Evolutionary conservation across 2,329 filamentous ascomycete genomes (phyloP).

Genomic region (Pestalotiopsis sp.): DNA sequence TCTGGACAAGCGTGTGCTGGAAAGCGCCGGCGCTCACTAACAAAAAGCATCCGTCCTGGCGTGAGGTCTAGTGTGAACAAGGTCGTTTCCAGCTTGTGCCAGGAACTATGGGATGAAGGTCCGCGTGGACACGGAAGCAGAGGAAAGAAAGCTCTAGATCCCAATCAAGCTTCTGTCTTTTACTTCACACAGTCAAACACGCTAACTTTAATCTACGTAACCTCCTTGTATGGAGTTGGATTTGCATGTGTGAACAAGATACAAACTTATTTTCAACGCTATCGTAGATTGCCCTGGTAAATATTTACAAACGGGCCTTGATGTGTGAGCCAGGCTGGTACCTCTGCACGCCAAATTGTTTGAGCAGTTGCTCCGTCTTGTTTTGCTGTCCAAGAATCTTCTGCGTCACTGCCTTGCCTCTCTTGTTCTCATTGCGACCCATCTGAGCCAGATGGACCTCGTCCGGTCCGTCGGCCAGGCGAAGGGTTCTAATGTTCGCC

Average conservation of each 20-base stretch:
- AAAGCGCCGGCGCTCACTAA: not conserved
- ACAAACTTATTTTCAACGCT: conserved; percentile 2
- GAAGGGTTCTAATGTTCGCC: conserved; percentile 78
- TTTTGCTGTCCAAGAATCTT: conserved; percentile 67
- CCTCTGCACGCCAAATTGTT: conserved; percentile 53
- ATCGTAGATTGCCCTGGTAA: not conserved
- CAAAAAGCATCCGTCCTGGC: too few species aligned
- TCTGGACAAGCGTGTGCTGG: not conserved
- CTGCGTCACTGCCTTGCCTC: conserved; percentile 61
- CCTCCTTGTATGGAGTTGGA: not conserved
- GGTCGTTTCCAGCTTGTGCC: too few species aligned
- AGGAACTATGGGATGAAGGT: too few species aligned
- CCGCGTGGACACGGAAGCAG: too few species aligned
- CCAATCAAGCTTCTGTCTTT: too few species aligned
- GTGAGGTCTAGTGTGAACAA: too few species aligned
- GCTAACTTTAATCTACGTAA: too few species aligned
- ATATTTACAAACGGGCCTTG: conserved; percentile 45
- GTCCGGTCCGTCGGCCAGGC: conserved; percentile 91
- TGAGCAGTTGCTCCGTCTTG: conserved; percentile 68
- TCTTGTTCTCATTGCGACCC: conserved; percentile 79
- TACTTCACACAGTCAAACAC: too few species aligned
- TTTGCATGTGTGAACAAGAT: not conserved
- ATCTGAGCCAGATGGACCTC: conserved; percentile 90
- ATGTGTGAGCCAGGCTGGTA: conserved; percentile 57
- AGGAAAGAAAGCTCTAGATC: too few species aligned